A percentile compares a stretch with the other conserved stretches of the same genome.
Conservation (phyloP, 768 basidiomycete species). For the Lactifluus subvellereus region DNA sequence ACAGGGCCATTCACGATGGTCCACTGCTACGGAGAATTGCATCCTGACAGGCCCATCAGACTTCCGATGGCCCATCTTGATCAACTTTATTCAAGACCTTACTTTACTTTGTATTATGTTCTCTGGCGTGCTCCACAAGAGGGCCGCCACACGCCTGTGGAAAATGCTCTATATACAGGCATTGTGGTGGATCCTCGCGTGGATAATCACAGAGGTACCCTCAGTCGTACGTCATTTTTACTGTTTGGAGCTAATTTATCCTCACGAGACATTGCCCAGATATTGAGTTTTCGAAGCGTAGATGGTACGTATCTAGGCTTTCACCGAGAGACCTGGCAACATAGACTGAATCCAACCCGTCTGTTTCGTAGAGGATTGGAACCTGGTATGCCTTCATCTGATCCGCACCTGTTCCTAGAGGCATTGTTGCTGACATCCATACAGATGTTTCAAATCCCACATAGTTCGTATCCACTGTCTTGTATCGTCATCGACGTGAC, state of each 20-base stretch:
- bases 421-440: neutral
- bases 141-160: conserved; percentile 14
- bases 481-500: conserved; percentile 5
- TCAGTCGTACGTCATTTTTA: conserved; percentile 1
- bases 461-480: conserved; percentile 15
- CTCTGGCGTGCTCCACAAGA: conserved; percentile 16
- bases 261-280: conserved; percentile 1
- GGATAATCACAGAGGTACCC: conserved; percentile 8
- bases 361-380: conserved; percentile 6
- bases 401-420: neutral
- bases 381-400: conserved; percentile 9
- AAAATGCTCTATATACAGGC: conserved; percentile 13
- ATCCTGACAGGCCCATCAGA: neutral
- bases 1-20: conserved; percentile 1
- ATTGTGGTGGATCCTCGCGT: conserved; percentile 11
- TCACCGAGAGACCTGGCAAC: neutral
- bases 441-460: conserved; percentile 19
- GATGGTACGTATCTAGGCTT: neutral
- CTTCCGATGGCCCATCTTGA: conserved; percentile 13
- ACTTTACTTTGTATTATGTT: conserved; percentile 18
- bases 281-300: conserved; percentile 4
- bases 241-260: neutral
- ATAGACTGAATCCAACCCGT: neutral
- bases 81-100: conserved; percentile 15
- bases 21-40: neutral